A percentile compares a stretch with the other conserved stretches of the same genome.
Evolutionary conservation across 1,284 basidiomycete species (phyloP).

Genomic region (Heliocybe sulcata): DNA sequence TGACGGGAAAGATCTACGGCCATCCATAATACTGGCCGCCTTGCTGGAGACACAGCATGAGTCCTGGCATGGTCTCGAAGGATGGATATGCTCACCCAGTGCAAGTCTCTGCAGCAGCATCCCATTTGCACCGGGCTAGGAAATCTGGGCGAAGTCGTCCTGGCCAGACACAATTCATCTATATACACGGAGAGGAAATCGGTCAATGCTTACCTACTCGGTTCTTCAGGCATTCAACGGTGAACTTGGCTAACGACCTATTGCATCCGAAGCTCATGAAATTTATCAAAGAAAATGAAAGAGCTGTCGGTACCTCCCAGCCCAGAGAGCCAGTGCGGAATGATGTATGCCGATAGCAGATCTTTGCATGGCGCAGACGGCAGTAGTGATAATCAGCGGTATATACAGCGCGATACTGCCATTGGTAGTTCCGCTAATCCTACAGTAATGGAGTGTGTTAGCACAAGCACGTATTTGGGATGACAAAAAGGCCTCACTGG

Average conservation of each 20-base stretch:
- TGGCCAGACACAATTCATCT: slow-evolving; percentile 15
- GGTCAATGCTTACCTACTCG: slow-evolving; percentile 36
- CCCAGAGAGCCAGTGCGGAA: slow-evolving; percentile 40
- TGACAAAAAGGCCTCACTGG: slow-evolving; percentile 30
- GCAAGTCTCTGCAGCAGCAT: slow-evolving; percentile 37
- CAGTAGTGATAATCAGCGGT: slow-evolving; percentile 31
- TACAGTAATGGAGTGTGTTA: slow-evolving; percentile 14
- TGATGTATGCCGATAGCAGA: slow-evolving; percentile 51
- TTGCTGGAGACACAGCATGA: slow-evolving; percentile 22
- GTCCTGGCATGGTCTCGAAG: slow-evolving; percentile 2
- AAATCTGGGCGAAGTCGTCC: slow-evolving; percentile 68
- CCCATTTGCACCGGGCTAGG: slow-evolving; percentile 58
- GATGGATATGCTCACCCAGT: slow-evolving; percentile 35
- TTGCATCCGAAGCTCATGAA: not conserved
- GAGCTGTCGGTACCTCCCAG: slow-evolving; percentile 31
- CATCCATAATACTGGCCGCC: slow-evolving; percentile 33
- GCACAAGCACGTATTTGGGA: not conserved
- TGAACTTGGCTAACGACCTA: slow-evolving; percentile 39
- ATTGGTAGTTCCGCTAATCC: slow-evolving; percentile 41
- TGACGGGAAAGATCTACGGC: slow-evolving; percentile 56
- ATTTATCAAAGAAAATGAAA: not conserved
- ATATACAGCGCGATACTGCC: slow-evolving; percentile 36
- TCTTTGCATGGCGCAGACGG: slow-evolving; percentile 29
- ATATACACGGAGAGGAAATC: not conserved
- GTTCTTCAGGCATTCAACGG: slow-evolving; percentile 54